phyloP scores from a whole-genome alignment of 345 rosid species.

The Populus davidiana region DNA sequence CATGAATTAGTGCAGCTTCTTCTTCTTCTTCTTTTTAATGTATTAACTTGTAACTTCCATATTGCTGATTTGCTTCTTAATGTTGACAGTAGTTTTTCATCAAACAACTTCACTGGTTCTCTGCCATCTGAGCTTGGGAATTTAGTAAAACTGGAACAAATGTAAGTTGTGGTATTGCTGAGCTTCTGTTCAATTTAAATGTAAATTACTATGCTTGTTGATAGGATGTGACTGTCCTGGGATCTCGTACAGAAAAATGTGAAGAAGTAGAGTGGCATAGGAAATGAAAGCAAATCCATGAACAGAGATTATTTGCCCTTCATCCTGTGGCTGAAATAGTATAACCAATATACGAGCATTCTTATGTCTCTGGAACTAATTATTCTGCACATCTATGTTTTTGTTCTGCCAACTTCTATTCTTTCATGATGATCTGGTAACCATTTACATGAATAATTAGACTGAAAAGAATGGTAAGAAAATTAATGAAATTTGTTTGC shows the following conservation, averaged over 20 bases:
- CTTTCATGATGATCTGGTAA: not conserved
- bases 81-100: conserved; percentile 36
- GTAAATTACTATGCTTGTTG: not conserved
- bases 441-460: not conserved
- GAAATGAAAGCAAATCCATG: not conserved
- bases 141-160: conserved; percentile 38
- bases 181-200: not conserved
- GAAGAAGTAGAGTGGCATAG: not conserved
- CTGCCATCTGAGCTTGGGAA: conserved; percentile 63
- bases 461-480: not conserved
- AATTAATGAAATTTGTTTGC: not conserved
- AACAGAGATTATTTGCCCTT: too few relatives aligned
- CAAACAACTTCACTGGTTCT: conserved; percentile 68
- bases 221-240: not conserved
- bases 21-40: not conserved
- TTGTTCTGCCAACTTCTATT: not conserved
- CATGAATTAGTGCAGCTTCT: not conserved
- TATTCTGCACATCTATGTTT: too few relatives aligned
- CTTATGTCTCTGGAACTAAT: too few relatives aligned
- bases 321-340: too few relatives aligned
- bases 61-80: not conserved
- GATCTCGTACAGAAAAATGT: not conserved
- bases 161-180: conserved; percentile 44
- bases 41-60: not conserved
- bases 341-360: too few relatives aligned